These are phyloP conservation scores for Russula sp. DNA, from an alignment of 768 basidiomycete genomes.

Conservation along the genomic window DNA sequence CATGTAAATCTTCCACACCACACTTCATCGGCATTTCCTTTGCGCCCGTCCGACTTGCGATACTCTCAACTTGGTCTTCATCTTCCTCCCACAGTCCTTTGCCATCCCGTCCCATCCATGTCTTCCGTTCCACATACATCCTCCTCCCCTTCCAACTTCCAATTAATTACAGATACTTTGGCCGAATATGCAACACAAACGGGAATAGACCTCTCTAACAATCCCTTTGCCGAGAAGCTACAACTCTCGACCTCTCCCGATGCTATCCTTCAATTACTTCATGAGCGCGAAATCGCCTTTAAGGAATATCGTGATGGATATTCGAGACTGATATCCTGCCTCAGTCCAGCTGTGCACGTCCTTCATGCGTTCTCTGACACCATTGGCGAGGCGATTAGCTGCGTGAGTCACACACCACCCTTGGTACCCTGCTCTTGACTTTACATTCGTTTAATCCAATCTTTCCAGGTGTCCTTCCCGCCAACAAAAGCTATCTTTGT, in stretches of 20 bases:
- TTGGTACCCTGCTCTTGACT: too few relatives aligned
- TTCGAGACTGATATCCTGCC: background rate
- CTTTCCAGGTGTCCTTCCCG: background rate
- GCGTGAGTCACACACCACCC: background rate
- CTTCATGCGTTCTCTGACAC: background rate
- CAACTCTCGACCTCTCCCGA: background rate
- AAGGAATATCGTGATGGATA: background rate
- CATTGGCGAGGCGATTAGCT: background rate
- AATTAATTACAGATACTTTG: background rate
- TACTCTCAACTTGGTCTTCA: too few relatives aligned
- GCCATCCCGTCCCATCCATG: too few relatives aligned
- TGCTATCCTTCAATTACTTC: background rate
- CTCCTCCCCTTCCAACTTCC: background rate
- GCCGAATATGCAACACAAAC: background rate
- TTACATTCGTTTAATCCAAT: too few relatives aligned
- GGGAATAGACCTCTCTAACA: background rate
- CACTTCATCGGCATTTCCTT: too few relatives aligned
- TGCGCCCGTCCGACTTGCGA: too few relatives aligned
- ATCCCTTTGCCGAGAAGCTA: background rate
- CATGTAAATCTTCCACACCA: too few relatives aligned
- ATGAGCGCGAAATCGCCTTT: background rate
- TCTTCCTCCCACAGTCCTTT: too few relatives aligned
- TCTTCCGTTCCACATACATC: background rate
- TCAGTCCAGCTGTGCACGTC: background rate
- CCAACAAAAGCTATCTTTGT: background rate